Percentiles rank a stretch among this genome's conserved stretches.
Conservation (phyloP, 345 rosid genomes). For the Murraya paniculata region DNA sequence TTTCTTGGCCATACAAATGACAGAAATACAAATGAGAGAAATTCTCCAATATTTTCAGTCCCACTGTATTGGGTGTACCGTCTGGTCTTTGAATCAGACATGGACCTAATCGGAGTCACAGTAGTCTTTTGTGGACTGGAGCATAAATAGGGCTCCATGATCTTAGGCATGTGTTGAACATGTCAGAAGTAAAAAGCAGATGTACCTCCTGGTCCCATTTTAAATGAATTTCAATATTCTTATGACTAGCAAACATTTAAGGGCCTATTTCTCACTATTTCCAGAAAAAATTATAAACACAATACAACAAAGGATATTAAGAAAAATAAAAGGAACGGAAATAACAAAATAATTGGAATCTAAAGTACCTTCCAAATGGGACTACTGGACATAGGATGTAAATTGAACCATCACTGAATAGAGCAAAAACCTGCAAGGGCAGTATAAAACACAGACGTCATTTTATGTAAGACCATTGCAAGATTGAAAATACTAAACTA, state of each 20-base stretch:
- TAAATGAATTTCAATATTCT: slow-evolving; percentile 5
- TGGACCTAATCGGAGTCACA: not conserved
- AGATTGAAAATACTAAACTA: not conserved
- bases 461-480: not conserved
- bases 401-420: slow-evolving; percentile 80
- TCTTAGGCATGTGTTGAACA: not conserved
- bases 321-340: not conserved
- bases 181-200: not conserved
- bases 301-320: slow-evolving; percentile 1
- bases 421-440: slow-evolving; percentile 74
- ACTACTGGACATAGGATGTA: slow-evolving; percentile 86
- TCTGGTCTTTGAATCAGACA: not conserved
- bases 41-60: slow-evolving; percentile 1
- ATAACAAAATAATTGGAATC: not conserved
- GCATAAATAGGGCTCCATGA: not conserved
- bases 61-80: not conserved
- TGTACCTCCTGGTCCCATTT: not conserved
- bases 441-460: not conserved
- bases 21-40: not conserved
- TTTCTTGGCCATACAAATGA: not conserved
- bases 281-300: slow-evolving; percentile 8
- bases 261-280: slow-evolving; percentile 5
- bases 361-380: slow-evolving; percentile 84
- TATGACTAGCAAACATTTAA: slow-evolving; percentile 1
- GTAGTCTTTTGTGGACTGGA: slow-evolving; percentile 2